These are phyloP conservation scores for Diaporthe longicolla DNA, from an alignment of 2,329 filamentous ascomycete genomes.

Conservation along the genomic window DNA sequence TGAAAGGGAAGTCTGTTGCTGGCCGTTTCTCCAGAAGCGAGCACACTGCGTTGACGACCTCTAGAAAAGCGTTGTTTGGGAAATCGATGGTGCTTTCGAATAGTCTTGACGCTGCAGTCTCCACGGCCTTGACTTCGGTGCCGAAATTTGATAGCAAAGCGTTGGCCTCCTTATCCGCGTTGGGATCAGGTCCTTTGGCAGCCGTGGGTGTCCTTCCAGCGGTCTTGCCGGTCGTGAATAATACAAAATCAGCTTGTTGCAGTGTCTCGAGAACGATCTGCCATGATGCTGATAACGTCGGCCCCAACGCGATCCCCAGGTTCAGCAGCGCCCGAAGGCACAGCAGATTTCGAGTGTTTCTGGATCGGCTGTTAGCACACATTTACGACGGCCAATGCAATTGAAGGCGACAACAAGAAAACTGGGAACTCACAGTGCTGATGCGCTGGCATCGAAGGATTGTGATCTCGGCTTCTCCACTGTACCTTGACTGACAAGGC, in stretches of 20 bases:
- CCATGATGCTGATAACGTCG: slow-evolving; percentile 88
- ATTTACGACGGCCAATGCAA: neutral
- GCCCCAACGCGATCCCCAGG: slow-evolving; percentile 92
- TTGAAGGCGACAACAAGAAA: no score
- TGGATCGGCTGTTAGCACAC: neutral
- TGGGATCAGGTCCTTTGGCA: slow-evolving; percentile 61
- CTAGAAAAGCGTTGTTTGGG: slow-evolving; percentile 83
- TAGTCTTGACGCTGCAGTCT: slow-evolving; percentile 86
- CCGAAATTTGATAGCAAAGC: slow-evolving; percentile 76
- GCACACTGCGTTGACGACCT: slow-evolving; percentile 83
- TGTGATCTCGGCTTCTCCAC: slow-evolving; percentile 72
- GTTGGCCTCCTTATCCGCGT: slow-evolving; percentile 65
- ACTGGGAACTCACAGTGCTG: slow-evolving; percentile 62
- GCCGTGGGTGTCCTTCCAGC: slow-evolving; percentile 66
- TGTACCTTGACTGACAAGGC: slow-evolving; percentile 70
- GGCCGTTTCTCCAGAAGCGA: slow-evolving; percentile 69
- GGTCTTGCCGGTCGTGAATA: slow-evolving; percentile 74
- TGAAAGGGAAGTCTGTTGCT: slow-evolving; percentile 45
- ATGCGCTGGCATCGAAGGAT: slow-evolving; percentile 67
- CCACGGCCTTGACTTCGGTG: slow-evolving; percentile 87
- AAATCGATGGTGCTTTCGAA: slow-evolving; percentile 95
- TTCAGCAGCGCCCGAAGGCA: slow-evolving; percentile 95
- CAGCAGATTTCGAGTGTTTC: slow-evolving; percentile 87
- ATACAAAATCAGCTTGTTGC: slow-evolving; percentile 91
- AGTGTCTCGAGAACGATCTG: slow-evolving; percentile 92